These are phyloP conservation scores for Solidago caesia DNA, from an alignment of 129 eudicot species.

Conservation along the genomic window DNA sequence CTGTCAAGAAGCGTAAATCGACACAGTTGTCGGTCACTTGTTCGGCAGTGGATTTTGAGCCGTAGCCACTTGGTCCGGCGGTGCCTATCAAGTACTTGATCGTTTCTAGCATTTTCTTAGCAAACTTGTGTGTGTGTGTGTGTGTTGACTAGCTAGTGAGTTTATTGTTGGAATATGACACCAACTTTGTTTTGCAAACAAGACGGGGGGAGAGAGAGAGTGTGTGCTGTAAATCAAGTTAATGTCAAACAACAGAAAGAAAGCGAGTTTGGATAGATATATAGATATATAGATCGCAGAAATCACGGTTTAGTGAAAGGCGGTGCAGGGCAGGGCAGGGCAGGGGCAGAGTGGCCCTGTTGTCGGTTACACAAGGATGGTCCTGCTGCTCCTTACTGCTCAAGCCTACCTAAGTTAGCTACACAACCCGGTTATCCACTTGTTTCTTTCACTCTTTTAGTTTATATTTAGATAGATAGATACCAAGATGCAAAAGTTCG, in stretches of 20 bases:
- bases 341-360: no score
- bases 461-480: no score
- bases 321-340: no score
- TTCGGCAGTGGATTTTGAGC: conserved; percentile 92
- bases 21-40: conserved; percentile 51
- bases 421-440: no score
- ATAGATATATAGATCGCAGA: not conserved
- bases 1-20: conserved; percentile 54
- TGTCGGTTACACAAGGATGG: no score
- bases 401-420: no score
- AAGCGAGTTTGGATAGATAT: not conserved
- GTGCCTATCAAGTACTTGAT: conserved; percentile 74
- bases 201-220: not conserved
- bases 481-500: no score
- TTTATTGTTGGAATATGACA: not conserved
- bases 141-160: not conserved
- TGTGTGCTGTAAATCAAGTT: conserved; percentile 8
- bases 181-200: not conserved
- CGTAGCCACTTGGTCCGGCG: conserved; percentile 83
- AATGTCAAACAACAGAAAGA: conserved; percentile 20
- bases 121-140: not conserved
- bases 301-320: no score
- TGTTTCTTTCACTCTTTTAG: no score
- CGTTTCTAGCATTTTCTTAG: conserved; percentile 53
- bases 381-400: no score